These are phyloP conservation scores for Spathaspora arborariae DNA, from an alignment of 805 yeast species.

Conservation along the genomic window DNA sequence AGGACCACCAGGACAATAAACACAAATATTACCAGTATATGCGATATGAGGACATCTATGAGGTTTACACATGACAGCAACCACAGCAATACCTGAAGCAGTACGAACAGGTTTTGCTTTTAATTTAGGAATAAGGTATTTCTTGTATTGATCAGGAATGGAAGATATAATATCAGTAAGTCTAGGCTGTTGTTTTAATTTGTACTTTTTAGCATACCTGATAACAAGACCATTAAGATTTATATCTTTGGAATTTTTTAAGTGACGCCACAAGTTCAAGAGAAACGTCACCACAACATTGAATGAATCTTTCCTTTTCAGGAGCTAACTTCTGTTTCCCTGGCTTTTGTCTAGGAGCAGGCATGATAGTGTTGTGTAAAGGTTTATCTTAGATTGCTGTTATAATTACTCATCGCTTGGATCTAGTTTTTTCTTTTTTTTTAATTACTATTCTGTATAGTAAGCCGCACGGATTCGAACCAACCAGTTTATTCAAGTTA, in stretches of 20 bases:
- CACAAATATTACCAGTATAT: slow-evolving; percentile 97
- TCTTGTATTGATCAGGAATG: slow-evolving; percentile 93
- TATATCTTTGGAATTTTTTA: slow-evolving; percentile 68
- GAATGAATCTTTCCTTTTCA: slow-evolving; percentile 88
- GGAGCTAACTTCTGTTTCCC: slow-evolving; percentile 71
- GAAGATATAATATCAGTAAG: slow-evolving; percentile 92
- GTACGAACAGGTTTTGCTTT: slow-evolving; percentile 99
- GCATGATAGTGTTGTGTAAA: slow-evolving; percentile 18
- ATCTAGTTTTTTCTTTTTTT: slow-evolving; percentile 1
- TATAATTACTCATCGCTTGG: not conserved
- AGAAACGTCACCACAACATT: slow-evolving; percentile 90
- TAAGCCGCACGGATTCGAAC: not conserved
- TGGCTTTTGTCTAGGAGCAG: slow-evolving; percentile 22
- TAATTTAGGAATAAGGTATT: slow-evolving; percentile 83
- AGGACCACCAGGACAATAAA: slow-evolving; percentile 98
- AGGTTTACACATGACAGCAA: slow-evolving; percentile 99
- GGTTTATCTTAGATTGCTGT: not conserved
- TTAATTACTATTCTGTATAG: not conserved
- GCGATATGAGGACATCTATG: slow-evolving; percentile 99
- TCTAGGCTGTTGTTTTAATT: slow-evolving; percentile 87
- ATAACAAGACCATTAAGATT: slow-evolving; percentile 88
- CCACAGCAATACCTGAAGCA: slow-evolving; percentile 98
- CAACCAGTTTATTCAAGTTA: not conserved
- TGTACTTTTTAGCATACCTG: slow-evolving; percentile 83
- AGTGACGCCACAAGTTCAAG: slow-evolving; percentile 78